A percentile compares a stretch with the other conserved stretches of the same genome.
phyloP scores from a whole-genome alignment of 495 filamentous ascomycete species.

The Ascodesmis nigricans region DNA sequence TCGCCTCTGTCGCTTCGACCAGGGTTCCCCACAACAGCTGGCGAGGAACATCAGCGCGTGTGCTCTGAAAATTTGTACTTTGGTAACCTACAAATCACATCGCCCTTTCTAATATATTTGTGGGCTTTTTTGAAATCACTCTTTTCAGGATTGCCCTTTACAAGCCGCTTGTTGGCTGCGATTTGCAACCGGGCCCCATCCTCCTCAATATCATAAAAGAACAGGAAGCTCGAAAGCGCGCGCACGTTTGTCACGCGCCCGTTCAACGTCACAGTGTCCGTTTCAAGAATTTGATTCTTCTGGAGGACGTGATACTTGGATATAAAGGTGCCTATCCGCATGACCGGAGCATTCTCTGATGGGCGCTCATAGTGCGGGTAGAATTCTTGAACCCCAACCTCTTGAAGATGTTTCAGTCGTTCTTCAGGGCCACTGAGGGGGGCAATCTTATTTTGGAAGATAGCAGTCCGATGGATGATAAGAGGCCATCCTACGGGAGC shows the following conservation, averaged over 20 bases:
- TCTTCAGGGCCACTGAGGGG: not conserved
- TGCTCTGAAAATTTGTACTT: conserved; percentile 1
- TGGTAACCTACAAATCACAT: conserved; percentile 39
- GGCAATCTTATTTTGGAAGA: not conserved
- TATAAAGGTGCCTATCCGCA: not conserved
- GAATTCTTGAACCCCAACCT: not conserved
- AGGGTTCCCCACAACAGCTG: conserved; percentile 48
- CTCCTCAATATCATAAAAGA: conserved; percentile 61
- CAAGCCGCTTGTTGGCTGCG: conserved; percentile 40
- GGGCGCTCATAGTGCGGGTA: not conserved
- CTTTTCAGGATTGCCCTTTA: conserved; percentile 27
- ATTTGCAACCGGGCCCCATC: conserved; percentile 49
- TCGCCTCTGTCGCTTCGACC: conserved; percentile 52
- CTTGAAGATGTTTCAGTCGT: not conserved
- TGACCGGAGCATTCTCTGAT: not conserved
- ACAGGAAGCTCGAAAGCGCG: conserved; percentile 37
- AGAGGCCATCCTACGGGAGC: not conserved
- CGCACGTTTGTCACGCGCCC: conserved; percentile 28
- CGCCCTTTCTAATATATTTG: conserved; percentile 41
- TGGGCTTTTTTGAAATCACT: conserved; percentile 39
- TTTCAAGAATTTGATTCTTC: not conserved
- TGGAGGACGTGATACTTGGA: not conserved
- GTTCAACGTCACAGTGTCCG: not conserved
- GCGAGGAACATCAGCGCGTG: conserved; percentile 12
- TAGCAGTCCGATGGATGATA: not conserved